Base-by-base conservation (phyloP, 176 grass and related monocot genomes). In the Alloteropsis semialata region DNA sequence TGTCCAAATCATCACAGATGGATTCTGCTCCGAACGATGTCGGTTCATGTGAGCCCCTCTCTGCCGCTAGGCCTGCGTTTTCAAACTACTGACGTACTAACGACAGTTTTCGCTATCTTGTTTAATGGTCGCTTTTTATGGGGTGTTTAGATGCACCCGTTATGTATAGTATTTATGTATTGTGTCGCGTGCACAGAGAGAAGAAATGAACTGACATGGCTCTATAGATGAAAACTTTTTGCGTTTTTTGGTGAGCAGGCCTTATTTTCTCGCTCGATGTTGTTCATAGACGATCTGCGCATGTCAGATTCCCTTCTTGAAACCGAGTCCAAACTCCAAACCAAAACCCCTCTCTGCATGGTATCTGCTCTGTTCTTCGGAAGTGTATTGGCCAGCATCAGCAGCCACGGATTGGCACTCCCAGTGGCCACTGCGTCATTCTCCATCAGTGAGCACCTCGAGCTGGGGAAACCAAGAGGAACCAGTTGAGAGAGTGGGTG, bases 1-100 rank as follows among this genome's bases (percentile, higher is more conserved):
- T 59, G 73, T 90, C 79, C 57, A 58, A 74, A 82, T 86, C 79
- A 72, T 72, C 39, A 21, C 24, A 32, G 19, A 49, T 83, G 34
- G 88, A 66, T 82, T 78, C 65, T 48, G 46, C 48, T 42, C 55
- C n/a, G 60, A 39, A 64, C 21, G 10, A 12, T 29, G 76, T 48
- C 75, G 56, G 56, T 63, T 39, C 56, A 64, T 22, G 43, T 39
- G 71, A 76, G 42, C 54, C 24, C 48, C n/a, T 21, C 72, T 24
- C 25, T 10, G 10, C 53, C 34, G 69, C 43, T 72, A 71, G 18
- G 62, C 71, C 8, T 85, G 60, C 62, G 8, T 60, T 43, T 72
- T 38, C 24, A 8, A 48, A 49, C 22, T 15, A 58, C 8, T 74
- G 30, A 17, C 33, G 66, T 15, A 4, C 24, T 17, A 17, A 72